A percentile compares a stretch with the other conserved stretches of the same genome.
Conservation (phyloP, 1,284 basidiomycete genomes). For the Cutaneotrichosporon sp. region DNA sequence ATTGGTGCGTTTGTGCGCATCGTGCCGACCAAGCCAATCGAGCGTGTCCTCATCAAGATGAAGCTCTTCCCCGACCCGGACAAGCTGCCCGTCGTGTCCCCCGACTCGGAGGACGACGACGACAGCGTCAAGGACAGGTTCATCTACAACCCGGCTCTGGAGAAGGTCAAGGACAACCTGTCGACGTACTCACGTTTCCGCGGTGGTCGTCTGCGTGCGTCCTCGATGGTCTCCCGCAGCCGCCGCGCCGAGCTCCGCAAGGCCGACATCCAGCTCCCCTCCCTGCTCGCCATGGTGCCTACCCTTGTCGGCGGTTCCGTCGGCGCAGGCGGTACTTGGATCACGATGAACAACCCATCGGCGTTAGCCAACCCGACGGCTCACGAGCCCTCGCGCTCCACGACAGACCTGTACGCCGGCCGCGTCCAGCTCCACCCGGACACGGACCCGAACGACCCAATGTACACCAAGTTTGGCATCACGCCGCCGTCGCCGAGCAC, state of each 20-base stretch:
- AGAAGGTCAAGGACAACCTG: constrained; percentile 78
- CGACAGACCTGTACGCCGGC: constrained; percentile 52
- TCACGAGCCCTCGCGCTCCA: constrained; percentile 35
- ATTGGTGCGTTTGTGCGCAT: constrained; percentile 76
- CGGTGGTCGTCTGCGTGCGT: constrained; percentile 65
- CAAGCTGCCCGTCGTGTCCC: constrained; percentile 59
- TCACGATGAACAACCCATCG: constrained; percentile 19
- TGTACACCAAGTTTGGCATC: constrained; percentile 39
- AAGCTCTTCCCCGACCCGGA: constrained; percentile 65
- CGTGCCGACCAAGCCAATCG: constrained; percentile 73
- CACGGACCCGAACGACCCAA: constrained; percentile 54
- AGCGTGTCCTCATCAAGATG: constrained; percentile 62
- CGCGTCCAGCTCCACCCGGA: constrained; percentile 81
- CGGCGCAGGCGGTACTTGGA: constrained; percentile 57
- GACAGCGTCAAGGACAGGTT: constrained; percentile 53
- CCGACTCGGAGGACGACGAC: constrained; percentile 58
- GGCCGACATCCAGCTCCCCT: constrained; percentile 53
- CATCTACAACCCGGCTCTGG: constrained; percentile 46
- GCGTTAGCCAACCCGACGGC: constrained; percentile 34
- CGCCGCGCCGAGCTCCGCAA: constrained; percentile 57
- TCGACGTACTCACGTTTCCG: constrained; percentile 71
- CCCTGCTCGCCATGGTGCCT: constrained; percentile 80
- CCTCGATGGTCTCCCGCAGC: constrained; percentile 61
- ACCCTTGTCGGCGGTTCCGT: constrained; percentile 77
- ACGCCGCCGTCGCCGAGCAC: constrained; percentile 8